Conservation (phyloP, 1,284 basidiomycete species). For the Fomitopsis schrenkii region DNA sequence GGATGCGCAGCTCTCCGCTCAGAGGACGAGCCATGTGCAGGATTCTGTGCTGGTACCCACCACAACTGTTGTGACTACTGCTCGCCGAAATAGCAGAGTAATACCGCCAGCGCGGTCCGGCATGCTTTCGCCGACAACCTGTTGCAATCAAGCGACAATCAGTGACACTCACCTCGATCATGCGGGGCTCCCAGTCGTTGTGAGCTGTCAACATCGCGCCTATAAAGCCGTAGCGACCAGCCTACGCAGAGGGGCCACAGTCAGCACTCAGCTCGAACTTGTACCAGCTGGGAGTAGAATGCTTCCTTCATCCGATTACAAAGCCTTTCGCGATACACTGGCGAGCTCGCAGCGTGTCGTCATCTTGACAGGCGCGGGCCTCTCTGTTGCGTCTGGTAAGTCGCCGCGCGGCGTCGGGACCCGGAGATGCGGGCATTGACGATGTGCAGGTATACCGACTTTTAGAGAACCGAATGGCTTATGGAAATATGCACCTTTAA, state of each 20-base stretch:
- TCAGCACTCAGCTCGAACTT: too few species aligned
- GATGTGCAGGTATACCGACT: not conserved
- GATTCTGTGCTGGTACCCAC: too few species aligned
- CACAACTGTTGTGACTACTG: too few species aligned
- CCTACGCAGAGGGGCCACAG: too few species aligned
- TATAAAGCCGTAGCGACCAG: not conserved
- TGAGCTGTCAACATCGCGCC: too few species aligned
- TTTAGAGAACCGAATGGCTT: not conserved
- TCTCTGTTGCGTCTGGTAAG: not conserved
- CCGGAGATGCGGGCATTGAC: too few species aligned
- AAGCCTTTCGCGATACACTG: not conserved
- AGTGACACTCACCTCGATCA: too few species aligned
- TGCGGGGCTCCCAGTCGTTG: too few species aligned
- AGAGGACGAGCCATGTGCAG: too few species aligned
- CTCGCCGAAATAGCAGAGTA: not conserved
- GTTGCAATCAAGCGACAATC: too few species aligned
- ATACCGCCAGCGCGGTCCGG: not conserved
- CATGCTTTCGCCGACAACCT: not conserved
- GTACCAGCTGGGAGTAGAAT: not conserved
- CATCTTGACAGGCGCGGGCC: not conserved
- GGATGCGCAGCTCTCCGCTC: too few species aligned
- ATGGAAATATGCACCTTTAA: not conserved
- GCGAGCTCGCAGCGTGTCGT: not conserved
- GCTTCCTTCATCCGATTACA: not conserved
- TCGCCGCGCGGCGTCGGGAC: not conserved